Evolutionary conservation across 345 rosid genomes (phyloP), one percentile per base, ranked within the genome.

Genomic region (Citrus maxima): DNA sequence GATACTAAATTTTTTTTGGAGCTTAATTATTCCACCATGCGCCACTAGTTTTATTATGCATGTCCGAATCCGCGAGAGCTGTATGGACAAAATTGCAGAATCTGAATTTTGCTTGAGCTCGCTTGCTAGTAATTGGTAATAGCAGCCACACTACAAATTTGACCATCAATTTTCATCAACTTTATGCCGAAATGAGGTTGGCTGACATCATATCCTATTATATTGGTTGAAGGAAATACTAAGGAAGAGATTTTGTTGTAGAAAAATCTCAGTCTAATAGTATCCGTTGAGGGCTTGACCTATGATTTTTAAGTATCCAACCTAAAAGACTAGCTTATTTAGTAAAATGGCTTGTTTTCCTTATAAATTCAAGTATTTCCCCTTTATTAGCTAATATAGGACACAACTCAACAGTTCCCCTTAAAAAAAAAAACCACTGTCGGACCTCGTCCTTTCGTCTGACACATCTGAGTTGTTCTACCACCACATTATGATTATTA

Each of bases 241-340:
- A 3, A 13, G 51, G 16, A 42, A 42, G 51, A 10, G 51, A 12
- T 12, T 12, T 42, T 42, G 16, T 12, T 3, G 4, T 10, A 2
- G 3, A 10, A 40, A 40, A 42, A 42, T 42, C 13, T 42, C 0
- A 0, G 4, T 3, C 49, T 42, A 10, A 42, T 10, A 34, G 35
- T 5, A 6, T 35, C 1, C 1, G 0, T 6, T 6, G 7, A 5
- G 37, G 37, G 37, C 1, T 35, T 35, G 0, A 0, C 37, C 0
- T 35, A 6, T 0, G 0, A 6, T 35, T 35, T 35, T 35, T 35
- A 6, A 5, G 7, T 5, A 35, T 35, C 6, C 0, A 6, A 35
- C 1, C 1, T 1, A 35, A 35, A 35, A 35, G 0, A 5, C 0
- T 35, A 35, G 37, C 0, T 0, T 35, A 35, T 5, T 35, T 0